Evolutionary conservation across 441 rosid genomes (phyloP).

Genomic region (Manihot esculenta): DNA sequence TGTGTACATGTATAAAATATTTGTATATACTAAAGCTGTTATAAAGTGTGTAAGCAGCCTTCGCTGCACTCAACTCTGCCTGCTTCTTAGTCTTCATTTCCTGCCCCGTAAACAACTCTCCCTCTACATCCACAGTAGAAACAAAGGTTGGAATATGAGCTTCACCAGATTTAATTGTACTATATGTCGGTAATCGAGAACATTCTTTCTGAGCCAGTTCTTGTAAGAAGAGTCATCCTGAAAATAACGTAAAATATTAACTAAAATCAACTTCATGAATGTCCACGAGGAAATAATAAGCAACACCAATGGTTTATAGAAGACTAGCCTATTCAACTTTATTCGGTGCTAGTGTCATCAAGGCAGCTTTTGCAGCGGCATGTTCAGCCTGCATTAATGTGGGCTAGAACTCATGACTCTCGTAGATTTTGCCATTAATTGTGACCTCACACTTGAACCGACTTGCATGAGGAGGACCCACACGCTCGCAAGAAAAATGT

Average conservation of each 20-base stretch:
- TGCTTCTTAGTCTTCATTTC: constrained; percentile 58
- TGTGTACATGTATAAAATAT: not conserved
- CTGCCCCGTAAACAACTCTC: constrained; percentile 49
- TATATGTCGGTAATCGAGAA: constrained; percentile 49
- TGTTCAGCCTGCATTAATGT: constrained; percentile 72
- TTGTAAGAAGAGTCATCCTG: constrained; percentile 67
- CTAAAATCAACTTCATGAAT: constrained; percentile 4
- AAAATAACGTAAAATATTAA: not conserved
- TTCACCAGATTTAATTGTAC: constrained; percentile 46
- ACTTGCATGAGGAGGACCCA: constrained; percentile 70
- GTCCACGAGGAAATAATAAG: constrained; percentile 1
- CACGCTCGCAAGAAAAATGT: constrained; percentile 45
- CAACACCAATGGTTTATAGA: not conserved
- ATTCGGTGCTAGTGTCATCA: constrained; percentile 37
- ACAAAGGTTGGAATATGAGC: constrained; percentile 48
- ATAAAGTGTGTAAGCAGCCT: constrained; percentile 53
- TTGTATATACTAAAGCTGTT: constrained; percentile 34
- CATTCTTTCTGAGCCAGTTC: constrained; percentile 61
- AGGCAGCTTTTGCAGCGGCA: constrained; percentile 70
- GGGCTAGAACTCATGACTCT: constrained; percentile 39
- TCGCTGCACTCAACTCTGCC: constrained; percentile 87
- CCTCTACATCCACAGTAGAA: constrained; percentile 59
- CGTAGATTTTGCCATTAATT: constrained; percentile 50
- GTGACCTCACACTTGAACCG: constrained; percentile 60
- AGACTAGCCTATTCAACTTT: constrained; percentile 50